Base-by-base conservation (phyloP, 306 rosid species). In the Albizia julibrissin region DNA sequence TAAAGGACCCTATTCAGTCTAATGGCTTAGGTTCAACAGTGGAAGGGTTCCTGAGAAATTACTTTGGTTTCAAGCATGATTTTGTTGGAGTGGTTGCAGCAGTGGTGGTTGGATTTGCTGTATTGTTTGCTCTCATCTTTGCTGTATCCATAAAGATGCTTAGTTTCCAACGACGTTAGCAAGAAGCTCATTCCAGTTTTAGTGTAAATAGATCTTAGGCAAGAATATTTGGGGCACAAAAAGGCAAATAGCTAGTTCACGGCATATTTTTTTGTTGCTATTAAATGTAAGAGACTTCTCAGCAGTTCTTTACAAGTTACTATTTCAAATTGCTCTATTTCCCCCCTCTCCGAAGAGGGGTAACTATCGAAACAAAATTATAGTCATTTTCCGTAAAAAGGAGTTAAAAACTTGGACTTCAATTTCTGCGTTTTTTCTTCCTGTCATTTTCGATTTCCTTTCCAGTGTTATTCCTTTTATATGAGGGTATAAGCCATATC, bases 1-100 rank as follows among this genome's bases (percentile, higher is more conserved):
- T 90, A 24, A 73, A 69, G 12, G 74, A 74, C 65, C 26, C 40
- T n/a, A 71, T 87, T 13, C 72, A 79, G 54, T 7, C 84, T 2
- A 78, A 5, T 62, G 77, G 66, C 18, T 69, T 86, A 56, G 69
- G 10, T 29, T 37, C 50, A 37, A 83, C 85, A 78, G 85, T 88
- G 31, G 80, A 88, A 69, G 89, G 44, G 0, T 85, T 88, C 49
- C 2, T 88, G 56, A 81, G 84, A 69, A 52, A 46, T 18, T 88
- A 88, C 87, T 83, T 88, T 65, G 89, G 87, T 69, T 88, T 74
- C 86, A 85, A 54, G 58, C 86, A 85, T 78, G 84, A 88, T 78
- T 85, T 88, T 75, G 50, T 85, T 18, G 86, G 86, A 34, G 86
- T 88, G 66, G 91, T 85, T 80, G 89, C 89, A n/a, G 80, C 56